Conservation (phyloP, 2,329 filamentous ascomycete species). For the Albifimbria verrucaria region DNA sequence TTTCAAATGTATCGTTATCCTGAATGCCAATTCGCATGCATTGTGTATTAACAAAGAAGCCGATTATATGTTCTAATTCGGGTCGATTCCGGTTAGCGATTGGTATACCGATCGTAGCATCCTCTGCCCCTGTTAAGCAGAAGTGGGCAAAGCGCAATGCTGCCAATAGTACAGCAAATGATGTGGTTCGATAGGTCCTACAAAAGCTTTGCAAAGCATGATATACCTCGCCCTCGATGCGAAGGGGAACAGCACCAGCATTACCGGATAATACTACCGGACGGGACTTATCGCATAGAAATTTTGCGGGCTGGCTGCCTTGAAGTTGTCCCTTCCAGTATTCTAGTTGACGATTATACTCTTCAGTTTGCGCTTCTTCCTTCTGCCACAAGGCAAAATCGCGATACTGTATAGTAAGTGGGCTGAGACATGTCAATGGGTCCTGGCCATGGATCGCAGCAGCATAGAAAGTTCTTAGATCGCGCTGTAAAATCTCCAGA, state of each 20-base stretch:
- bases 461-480: slow-evolving; percentile 6
- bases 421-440: slow-evolving; percentile 5
- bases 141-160: slow-evolving; percentile 13
- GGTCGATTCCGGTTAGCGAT: slow-evolving; percentile 8
- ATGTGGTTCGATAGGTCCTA: not conserved
- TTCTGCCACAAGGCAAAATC: slow-evolving; percentile 16
- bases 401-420: slow-evolving; percentile 16
- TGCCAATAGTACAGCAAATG: slow-evolving; percentile 8
- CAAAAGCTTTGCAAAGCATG: slow-evolving; percentile 2
- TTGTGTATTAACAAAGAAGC: slow-evolving; percentile 16
- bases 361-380: slow-evolving; percentile 4
- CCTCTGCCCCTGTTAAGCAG: slow-evolving; percentile 9
- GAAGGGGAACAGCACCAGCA: slow-evolving; percentile 1
- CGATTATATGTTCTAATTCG: slow-evolving; percentile 9
- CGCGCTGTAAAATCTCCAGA: slow-evolving; percentile 9
- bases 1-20: slow-evolving; percentile 5
- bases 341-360: slow-evolving; percentile 10
- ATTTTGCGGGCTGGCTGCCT: slow-evolving; percentile 8
- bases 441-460: slow-evolving; percentile 1
- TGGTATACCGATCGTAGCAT: slow-evolving; percentile 10
- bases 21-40: slow-evolving; percentile 9
- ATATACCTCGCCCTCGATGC: not conserved
- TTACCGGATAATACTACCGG: not conserved
- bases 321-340: slow-evolving; percentile 14
- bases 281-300: not conserved